These are phyloP conservation scores for Pterocarpus santalinus DNA, from an alignment of 306 rosid species.

Conservation along the genomic window DNA sequence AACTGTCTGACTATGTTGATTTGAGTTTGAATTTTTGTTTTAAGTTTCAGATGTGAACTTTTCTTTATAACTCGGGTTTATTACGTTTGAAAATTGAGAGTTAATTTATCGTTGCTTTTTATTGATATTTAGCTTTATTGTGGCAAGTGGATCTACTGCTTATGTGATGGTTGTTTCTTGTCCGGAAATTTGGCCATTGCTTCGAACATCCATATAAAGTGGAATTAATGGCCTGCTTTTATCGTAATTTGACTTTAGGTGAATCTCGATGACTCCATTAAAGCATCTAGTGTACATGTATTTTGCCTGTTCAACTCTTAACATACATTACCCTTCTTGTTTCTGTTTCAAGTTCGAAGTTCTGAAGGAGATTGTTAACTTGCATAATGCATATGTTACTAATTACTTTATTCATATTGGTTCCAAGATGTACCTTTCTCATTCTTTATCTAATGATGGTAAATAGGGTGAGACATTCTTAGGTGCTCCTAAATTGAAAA, in stretches of 20 bases:
- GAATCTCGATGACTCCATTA: background rate
- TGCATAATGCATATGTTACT: background rate
- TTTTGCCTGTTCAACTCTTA: background rate
- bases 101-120: background rate
- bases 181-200: conserved; percentile 36
- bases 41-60: conserved; percentile 12
- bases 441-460: background rate
- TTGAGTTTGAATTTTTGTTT: conserved; percentile 22
- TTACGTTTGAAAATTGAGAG: conserved; percentile 1
- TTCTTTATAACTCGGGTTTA: background rate
- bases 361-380: conserved; percentile 1
- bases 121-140: conserved; percentile 5
- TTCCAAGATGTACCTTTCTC: background rate
- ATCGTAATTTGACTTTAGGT: background rate
- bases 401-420: background rate
- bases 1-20: background rate
- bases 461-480: conserved; percentile 6
- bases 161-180: conserved; percentile 10
- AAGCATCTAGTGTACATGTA: background rate
- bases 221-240: background rate
- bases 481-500: too few species aligned
- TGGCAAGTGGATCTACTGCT: conserved; percentile 1
- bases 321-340: background rate
- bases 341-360: conserved; percentile 26
- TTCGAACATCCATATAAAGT: background rate